Conservation (phyloP, 2,329 filamentous ascomycete genomes). For the Lasiodiplodia sp. region DNA sequence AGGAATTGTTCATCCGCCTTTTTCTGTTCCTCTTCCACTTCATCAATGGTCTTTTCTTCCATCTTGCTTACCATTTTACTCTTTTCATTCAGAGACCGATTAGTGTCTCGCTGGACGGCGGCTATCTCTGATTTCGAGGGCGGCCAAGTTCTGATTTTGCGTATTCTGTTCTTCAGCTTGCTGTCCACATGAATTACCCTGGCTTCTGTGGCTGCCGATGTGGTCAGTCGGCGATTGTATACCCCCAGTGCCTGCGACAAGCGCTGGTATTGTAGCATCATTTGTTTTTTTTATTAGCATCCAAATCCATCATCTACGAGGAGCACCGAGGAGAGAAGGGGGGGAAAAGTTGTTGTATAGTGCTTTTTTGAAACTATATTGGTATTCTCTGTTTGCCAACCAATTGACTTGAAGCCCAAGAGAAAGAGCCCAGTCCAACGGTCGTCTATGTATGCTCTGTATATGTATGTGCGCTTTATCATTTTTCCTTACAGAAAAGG, state of each 20-base stretch:
- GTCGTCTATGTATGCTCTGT: background rate
- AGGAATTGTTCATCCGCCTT: background rate
- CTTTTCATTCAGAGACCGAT: background rate
- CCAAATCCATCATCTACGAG: background rate
- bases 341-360: background rate
- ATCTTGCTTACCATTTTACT: background rate
- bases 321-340: background rate
- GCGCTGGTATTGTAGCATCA: background rate
- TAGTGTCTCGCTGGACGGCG: background rate
- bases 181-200: background rate
- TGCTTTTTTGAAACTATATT: background rate
- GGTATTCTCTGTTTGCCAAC: background rate
- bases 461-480: conserved; percentile 6
- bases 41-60: background rate
- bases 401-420: background rate
- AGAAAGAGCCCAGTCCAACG: background rate
- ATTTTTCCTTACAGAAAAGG: background rate
- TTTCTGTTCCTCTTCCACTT: background rate
- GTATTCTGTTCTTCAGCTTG: background rate
- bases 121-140: background rate
- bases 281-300: background rate
- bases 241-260: background rate
- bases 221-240: background rate
- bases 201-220: background rate
- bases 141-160: background rate